Evolutionary conservation across 2,329 filamentous ascomycete species (phyloP), one percentile per base, ranked within the genome.

Genomic region (Botrytis deweyae): DNA sequence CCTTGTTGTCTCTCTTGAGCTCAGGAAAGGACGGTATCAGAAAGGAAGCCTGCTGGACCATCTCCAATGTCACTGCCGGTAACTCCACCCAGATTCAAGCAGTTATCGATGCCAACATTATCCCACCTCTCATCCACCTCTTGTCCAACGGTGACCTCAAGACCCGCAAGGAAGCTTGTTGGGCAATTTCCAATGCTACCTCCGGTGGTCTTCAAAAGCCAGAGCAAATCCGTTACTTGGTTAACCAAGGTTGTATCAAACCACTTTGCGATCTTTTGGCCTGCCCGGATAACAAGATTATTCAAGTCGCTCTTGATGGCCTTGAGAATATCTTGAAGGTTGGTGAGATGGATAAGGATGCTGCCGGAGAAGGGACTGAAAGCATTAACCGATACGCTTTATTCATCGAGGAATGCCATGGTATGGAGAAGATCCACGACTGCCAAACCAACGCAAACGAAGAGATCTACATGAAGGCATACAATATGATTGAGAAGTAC

Each of bases 391-490:
- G 93, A 78, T 99, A 97, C 81, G 96, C 96, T 65, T 89, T 99
- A 77, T 98, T 97, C 85, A 99, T 99, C 78, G 96, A 99, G 85
- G 96, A 99, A 85, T 97, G 95, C 79, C 94, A 94, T 81, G 96
- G 96, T 78, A 99, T 99, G 96, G 96, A 98, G 87, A 98, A 98
- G 91, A 98, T 99, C 79, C 96, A 99, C 86, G 95, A 98, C 80
- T 98, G 96, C 89, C 96, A 99, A 88, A 98, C 97, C 87, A 99
- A 99, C 81, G 95, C 95, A 87, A 99, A 99, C 85, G 96, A 99
- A 86, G 96, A 99, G 86, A 99, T 99, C 80, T 99, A 99, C 88
- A 98, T 99, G 95, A 99, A 99, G 90, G 96, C 96, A 0, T 99
- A 98, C 89, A 98, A 97, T 89, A 99, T 99, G 85, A 99, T 99